Evolutionary conservation across 2,329 filamentous ascomycete genomes (phyloP), one percentile per base, ranked within the genome.

Genomic region (Monosporascus sp.): DNA sequence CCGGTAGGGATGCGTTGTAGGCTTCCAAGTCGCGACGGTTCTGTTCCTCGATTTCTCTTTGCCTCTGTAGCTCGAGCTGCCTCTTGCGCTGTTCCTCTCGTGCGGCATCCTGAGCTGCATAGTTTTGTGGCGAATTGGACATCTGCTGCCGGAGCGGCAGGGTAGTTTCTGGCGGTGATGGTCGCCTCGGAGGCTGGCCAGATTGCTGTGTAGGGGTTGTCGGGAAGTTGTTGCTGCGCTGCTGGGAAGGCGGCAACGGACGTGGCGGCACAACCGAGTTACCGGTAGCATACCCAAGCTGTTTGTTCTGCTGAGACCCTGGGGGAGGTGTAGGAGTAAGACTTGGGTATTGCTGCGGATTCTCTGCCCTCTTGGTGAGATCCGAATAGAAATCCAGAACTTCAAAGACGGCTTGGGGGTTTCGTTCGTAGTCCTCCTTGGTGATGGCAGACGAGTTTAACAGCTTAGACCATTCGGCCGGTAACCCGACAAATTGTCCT

Each of bases 371-470:
- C 74, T 90, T 90, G 58, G 87, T 87, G 48, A 92, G 87, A 70
- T 91, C 88, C 1, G 88, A 90, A 73, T 92, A 93, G 73, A 93
- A 93, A 68, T 92, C 87, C 18, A 93, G 76, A 45, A 90, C 89
- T 67, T 93, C 89, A 52, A 90, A 86, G 25, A 85, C 88, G 54
- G 85, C 90, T 75, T 93, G 88, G 5, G 94, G 94, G 66, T 99
- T 97, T 67, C 94, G 92, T 73, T 96, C 90, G 72, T 97, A 97
- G 70, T 99, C 94, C 66, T 99, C 94, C 73, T 97, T 96, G 55
- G 94, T 97, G 66, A 99, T 94, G 54, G 94, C 94, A 3, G 94
- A 97, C 8, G 91, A 92, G 66, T 94, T 97, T 61, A 99, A 80
- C 50, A 99, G 80, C 72, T 95, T 95, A 67, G 96, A 94, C 94